A percentile compares a stretch with the other conserved stretches of the same genome.
These are phyloP conservation scores for Geotrichum klebahnii DNA, from an alignment of 1,139 yeast species.

Conservation along the genomic window DNA sequence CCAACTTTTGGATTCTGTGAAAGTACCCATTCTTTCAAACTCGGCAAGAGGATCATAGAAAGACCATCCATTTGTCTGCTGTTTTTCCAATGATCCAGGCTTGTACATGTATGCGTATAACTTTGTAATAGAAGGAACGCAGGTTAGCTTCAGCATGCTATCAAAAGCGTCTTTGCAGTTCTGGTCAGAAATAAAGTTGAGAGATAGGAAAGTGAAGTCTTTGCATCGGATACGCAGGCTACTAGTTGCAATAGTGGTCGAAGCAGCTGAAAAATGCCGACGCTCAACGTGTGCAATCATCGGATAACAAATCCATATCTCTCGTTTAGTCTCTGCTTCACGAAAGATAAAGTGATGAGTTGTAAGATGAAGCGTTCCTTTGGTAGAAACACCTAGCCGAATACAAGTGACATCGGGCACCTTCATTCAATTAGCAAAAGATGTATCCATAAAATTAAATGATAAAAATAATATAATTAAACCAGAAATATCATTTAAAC, in stretches of 20 bases:
- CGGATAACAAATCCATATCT: conserved; percentile 92
- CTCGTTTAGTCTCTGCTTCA: conserved; percentile 46
- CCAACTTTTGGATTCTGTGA: conserved; percentile 49
- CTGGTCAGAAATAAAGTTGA: conserved; percentile 61
- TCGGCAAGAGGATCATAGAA: conserved; percentile 62
- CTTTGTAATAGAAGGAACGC: conserved; percentile 50
- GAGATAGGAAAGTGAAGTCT: conserved; percentile 80
- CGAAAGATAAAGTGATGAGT: conserved; percentile 83
- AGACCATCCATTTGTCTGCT: conserved; percentile 61
- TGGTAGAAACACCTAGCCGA: conserved; percentile 60
- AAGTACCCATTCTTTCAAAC: conserved; percentile 54
- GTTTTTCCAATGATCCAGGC: conserved; percentile 54
- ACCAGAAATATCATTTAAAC: conserved; percentile 16
- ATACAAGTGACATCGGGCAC: conserved; percentile 66
- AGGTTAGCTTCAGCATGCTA: conserved; percentile 63
- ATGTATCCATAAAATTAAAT: not conserved
- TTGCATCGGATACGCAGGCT: conserved; percentile 67
- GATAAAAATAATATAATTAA: not conserved
- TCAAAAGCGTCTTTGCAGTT: conserved; percentile 70
- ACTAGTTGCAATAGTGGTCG: conserved; percentile 16
- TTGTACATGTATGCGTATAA: conserved; percentile 68
- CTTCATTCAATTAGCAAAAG: conserved; percentile 27
- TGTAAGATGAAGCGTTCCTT: conserved; percentile 73
- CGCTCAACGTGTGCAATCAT: conserved; percentile 66
- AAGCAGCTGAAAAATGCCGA: conserved; percentile 35